Conservation (phyloP, 257 asterid genomes). For the Penstemon newberryi region DNA sequence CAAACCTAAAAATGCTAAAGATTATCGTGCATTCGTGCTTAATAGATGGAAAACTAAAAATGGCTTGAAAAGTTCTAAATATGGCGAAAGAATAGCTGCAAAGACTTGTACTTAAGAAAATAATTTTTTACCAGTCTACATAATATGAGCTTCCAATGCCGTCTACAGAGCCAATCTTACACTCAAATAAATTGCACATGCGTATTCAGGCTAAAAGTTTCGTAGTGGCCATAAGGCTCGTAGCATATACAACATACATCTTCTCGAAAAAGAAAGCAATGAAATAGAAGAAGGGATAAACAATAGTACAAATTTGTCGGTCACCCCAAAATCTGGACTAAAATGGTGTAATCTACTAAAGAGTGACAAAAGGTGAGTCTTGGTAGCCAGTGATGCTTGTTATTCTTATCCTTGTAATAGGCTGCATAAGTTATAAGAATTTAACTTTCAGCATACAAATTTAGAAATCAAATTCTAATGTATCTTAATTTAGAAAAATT, state of each 20-base stretch:
- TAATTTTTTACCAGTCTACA: too few species aligned
- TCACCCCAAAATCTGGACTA: slow-evolving; percentile 11
- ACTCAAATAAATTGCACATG: too few species aligned
- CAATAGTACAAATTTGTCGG: slow-evolving; percentile 4
- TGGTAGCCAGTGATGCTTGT: slow-evolving; percentile 82
- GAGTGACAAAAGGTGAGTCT: slow-evolving; percentile 75
- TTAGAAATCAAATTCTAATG: background rate
- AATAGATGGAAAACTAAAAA: too few species aligned
- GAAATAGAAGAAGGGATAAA: slow-evolving; percentile 10
- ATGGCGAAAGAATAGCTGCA: too few species aligned
- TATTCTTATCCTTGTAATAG: slow-evolving; percentile 85
- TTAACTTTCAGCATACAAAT: background rate
- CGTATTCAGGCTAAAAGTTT: background rate
- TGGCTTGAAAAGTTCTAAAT: too few species aligned
- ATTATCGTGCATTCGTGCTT: too few species aligned
- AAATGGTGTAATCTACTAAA: slow-evolving; percentile 30
- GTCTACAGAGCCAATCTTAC: too few species aligned
- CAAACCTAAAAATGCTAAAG: too few species aligned
- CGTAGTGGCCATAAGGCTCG: slow-evolving; percentile 20
- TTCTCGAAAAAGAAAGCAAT: slow-evolving; percentile 27
- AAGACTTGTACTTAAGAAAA: too few species aligned
- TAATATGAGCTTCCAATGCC: too few species aligned
- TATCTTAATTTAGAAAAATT: too few species aligned
- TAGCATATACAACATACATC: slow-evolving; percentile 26
- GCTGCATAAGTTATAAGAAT: slow-evolving; percentile 45